Conservation (phyloP, 2,329 filamentous ascomycete species). For the Cercospora canescens region DNA sequence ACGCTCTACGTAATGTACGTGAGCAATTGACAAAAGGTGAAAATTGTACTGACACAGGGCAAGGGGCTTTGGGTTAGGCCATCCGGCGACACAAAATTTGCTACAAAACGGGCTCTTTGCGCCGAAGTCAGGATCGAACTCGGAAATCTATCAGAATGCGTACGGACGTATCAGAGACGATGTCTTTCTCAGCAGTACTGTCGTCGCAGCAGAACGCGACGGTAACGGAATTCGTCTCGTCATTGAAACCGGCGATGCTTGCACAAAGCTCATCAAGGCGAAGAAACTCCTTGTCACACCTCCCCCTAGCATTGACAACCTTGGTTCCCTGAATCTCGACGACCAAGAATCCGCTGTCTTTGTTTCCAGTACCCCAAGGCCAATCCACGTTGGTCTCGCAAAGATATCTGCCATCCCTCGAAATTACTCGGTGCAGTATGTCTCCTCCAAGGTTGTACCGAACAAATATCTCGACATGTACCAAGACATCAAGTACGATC, state of each 20-base stretch:
- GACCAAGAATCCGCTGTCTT: slow-evolving; percentile 7
- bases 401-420: slow-evolving; percentile 2
- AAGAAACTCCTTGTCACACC: slow-evolving; percentile 7
- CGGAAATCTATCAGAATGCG: slow-evolving; percentile 8
- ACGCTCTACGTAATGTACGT: slow-evolving; percentile 12
- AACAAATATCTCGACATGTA: slow-evolving; percentile 10
- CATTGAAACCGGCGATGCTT: neutral
- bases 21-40: no score
- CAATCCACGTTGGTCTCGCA: neutral
- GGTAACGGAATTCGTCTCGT: neutral
- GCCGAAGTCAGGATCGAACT: slow-evolving; percentile 2
- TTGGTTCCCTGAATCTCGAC: neutral
- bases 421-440: slow-evolving; percentile 3
- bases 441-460: slow-evolving; percentile 1
- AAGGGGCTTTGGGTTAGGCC: slow-evolving; percentile 4
- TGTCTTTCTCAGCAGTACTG: neutral
- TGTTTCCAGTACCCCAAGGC: neutral
- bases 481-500: neutral
- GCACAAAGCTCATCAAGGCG: slow-evolving; percentile 4
- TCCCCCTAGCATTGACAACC: slow-evolving; percentile 7
- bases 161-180: neutral
- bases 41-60: neutral
- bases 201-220: neutral
- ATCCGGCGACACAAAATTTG: neutral
- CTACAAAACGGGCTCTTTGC: neutral